phyloP scores from a whole-genome alignment of 2,329 filamentous ascomycete genomes.

The Fusarium circinatum region DNA sequence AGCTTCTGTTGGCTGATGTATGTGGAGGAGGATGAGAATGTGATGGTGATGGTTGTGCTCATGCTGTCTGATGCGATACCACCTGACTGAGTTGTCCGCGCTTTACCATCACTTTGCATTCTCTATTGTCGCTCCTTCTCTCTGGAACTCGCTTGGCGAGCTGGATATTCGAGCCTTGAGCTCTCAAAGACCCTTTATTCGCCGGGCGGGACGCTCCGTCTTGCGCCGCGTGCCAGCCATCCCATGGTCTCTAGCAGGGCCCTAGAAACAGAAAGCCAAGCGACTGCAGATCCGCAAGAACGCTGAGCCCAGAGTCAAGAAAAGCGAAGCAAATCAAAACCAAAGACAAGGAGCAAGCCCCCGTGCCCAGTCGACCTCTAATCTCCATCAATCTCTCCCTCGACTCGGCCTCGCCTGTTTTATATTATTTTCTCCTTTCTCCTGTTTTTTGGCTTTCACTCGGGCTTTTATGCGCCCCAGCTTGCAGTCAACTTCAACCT shows the following conservation, averaged over 20 bases:
- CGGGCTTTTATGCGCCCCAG: slow-evolving; percentile 2
- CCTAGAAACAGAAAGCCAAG: slow-evolving; percentile 30
- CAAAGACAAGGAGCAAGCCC: slow-evolving; percentile 37
- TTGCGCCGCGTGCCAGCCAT: slow-evolving; percentile 40
- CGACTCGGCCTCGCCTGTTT: slow-evolving; percentile 11
- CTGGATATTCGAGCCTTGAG: slow-evolving; percentile 19
- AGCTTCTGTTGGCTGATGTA: slow-evolving; percentile 21
- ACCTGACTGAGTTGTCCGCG: slow-evolving; percentile 31
- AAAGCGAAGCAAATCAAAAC: slow-evolving; percentile 35
- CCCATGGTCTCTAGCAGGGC: slow-evolving; percentile 27
- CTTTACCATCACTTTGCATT: slow-evolving; percentile 29
- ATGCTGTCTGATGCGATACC: slow-evolving; percentile 34
- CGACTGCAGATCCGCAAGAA: slow-evolving; percentile 37
- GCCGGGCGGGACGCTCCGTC: slow-evolving; percentile 38
- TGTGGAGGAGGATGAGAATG: slow-evolving; percentile 26
- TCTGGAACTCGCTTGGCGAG: slow-evolving; percentile 14
- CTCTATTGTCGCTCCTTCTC: slow-evolving; percentile 3
- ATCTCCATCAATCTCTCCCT: slow-evolving; percentile 30
- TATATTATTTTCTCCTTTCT: slow-evolving; percentile 11
- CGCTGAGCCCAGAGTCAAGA: slow-evolving; percentile 28
- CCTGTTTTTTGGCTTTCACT: neutral
- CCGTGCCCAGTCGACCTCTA: slow-evolving; percentile 9
- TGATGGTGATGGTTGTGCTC: slow-evolving; percentile 34
- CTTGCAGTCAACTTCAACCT: slow-evolving; percentile 9
- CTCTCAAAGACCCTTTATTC: slow-evolving; percentile 33